Conservation (phyloP, 164 flowering plant species). For the Tinospora cordifolia region DNA sequence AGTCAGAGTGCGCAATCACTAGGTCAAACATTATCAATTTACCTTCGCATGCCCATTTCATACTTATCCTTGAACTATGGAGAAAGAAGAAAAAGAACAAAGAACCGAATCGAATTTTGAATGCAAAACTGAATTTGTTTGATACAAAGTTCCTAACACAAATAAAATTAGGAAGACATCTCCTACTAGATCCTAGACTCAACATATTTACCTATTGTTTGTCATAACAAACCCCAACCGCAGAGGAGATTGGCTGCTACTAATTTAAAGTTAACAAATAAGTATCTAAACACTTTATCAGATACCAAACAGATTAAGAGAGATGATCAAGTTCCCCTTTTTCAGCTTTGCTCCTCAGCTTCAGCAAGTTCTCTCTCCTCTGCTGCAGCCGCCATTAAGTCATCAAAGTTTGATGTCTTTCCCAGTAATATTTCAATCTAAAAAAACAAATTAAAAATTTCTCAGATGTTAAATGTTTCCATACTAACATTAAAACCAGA, state of each 20-base stretch:
- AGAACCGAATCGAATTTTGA: background rate
- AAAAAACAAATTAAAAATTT: background rate
- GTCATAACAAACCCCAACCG: background rate
- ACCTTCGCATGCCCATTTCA: no score
- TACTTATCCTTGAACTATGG: no score
- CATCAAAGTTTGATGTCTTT: slow-evolving; percentile 75
- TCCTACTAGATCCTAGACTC: background rate
- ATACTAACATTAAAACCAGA: background rate
- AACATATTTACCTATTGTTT: background rate
- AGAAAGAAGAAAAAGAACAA: background rate
- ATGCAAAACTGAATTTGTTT: background rate
- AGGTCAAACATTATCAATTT: no score
- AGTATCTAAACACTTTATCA: background rate
- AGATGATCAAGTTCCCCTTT: background rate
- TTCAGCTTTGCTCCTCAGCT: slow-evolving; percentile 48
- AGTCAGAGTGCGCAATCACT: no score
- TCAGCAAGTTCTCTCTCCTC: slow-evolving; percentile 41
- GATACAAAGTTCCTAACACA: background rate
- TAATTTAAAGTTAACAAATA: background rate
- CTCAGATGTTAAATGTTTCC: background rate
- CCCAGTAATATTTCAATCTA: slow-evolving; percentile 81
- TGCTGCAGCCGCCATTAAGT: slow-evolving; percentile 82
- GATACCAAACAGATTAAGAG: background rate
- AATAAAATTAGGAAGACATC: background rate
- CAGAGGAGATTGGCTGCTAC: background rate